A percentile compares a stretch with the other conserved stretches of the same genome.
Conservation (phyloP, 441 rosid genomes). For the Corymbia calophylla region DNA sequence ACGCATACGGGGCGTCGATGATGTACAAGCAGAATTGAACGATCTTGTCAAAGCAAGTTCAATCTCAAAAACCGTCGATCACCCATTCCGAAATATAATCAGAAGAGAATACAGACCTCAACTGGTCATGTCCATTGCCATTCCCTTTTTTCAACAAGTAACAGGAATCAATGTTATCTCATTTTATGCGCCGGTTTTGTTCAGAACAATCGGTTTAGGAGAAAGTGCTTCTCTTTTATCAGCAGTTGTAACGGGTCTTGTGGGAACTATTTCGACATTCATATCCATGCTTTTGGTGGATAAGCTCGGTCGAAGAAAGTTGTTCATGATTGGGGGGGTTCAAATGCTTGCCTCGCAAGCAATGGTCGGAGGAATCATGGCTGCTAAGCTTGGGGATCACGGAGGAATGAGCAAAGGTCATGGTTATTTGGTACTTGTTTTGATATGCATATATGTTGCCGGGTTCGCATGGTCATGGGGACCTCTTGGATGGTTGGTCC, state of each 20-base stretch:
- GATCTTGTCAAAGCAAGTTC: conserved; percentile 39
- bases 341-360: conserved; percentile 46
- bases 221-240: conserved; percentile 42
- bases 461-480: conserved; percentile 79
- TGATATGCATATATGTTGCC: conserved; percentile 41
- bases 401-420: conserved; percentile 39
- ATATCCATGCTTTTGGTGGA: conserved; percentile 36
- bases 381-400: conserved; percentile 29
- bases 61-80: conserved; percentile 12
- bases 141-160: conserved; percentile 46
- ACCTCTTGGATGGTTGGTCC: conserved; percentile 54
- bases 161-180: conserved; percentile 44
- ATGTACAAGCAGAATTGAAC: conserved; percentile 33
- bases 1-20: conserved; percentile 36
- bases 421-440: conserved; percentile 30
- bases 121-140: conserved; percentile 33
- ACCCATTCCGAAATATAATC: conserved; percentile 25
- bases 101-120: conserved; percentile 44
- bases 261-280: conserved; percentile 25
- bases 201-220: conserved; percentile 38
- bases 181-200: conserved; percentile 47
- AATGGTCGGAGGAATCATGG: conserved; percentile 34
- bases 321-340: conserved; percentile 34
- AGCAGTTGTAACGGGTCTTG: conserved; percentile 28
- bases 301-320: conserved; percentile 25